These are phyloP conservation scores for Ambrosiella xylebori DNA, from an alignment of 2,329 filamentous ascomycete species.

Conservation along the genomic window DNA sequence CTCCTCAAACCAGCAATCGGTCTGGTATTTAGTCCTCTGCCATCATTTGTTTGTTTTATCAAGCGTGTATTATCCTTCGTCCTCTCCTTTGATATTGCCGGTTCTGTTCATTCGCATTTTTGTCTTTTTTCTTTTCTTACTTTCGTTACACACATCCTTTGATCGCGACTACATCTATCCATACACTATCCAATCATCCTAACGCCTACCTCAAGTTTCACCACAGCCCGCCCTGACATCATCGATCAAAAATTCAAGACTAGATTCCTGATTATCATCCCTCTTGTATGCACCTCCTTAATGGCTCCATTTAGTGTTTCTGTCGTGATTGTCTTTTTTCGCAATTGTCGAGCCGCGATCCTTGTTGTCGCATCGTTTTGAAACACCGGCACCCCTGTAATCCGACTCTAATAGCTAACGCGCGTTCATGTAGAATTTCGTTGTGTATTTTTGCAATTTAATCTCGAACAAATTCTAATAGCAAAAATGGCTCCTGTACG, in stretches of 20 bases:
- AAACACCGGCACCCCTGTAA: not conserved
- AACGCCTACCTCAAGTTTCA: conserved; percentile 2
- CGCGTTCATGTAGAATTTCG: not conserved
- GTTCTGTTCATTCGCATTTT: conserved; percentile 14
- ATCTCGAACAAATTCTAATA: not conserved
- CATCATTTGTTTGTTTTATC: conserved; percentile 13
- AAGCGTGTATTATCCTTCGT: conserved; percentile 13
- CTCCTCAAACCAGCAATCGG: conserved; percentile 6
- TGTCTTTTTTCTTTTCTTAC: conserved; percentile 16
- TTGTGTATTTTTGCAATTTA: conserved; percentile 1
- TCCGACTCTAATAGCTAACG: not conserved
- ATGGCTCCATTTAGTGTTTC: not conserved
- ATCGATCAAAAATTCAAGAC: not conserved
- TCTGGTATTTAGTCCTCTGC: conserved; percentile 7
- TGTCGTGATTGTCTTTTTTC: conserved; percentile 1
- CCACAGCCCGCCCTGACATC: not conserved
- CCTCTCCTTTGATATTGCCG: conserved; percentile 11
- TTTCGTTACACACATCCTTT: conserved; percentile 12
- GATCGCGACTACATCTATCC: conserved; percentile 14
- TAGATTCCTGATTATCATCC: not conserved
- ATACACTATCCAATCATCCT: conserved; percentile 2
- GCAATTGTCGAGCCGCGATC: not conserved
- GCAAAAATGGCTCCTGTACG: conserved; percentile 25
- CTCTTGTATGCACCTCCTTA: not conserved
- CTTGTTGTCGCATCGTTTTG: not conserved